Base-by-base conservation (phyloP, 495 filamentous ascomycete genomes). In the Aspergillus heteromorphus region DNA sequence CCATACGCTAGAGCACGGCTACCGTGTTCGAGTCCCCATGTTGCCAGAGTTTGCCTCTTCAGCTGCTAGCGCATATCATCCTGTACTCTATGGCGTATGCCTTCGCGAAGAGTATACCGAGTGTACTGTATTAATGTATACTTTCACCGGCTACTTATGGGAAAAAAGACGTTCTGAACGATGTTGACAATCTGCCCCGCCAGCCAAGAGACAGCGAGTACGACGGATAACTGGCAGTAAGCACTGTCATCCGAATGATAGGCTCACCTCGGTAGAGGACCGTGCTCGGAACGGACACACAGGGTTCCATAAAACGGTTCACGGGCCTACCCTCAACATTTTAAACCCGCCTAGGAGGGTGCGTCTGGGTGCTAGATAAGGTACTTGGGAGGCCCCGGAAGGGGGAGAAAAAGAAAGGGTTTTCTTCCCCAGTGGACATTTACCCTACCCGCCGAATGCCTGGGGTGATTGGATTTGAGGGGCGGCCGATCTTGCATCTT, bases 271-370 rank as follows among this genome's bases (percentile, higher is more conserved):
- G 23, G 23, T 27, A 27, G 23, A 47, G 43, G 43, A 47, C 43
- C 17, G 21, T 29, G 43, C 43, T 27, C 43, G 27, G 14, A n/a
- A 47, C 14, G 21, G 27, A 9, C 23, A 2, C 43, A 29, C 43
- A 47, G 43, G 43, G 43, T 6, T 14, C 27, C 43, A 29, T 27
- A 47, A 16, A 47, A 47, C 43, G 43, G 43, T 47, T 47, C 43
- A 47, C 43, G 43, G 43, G 17, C 43, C 43, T 29, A 30, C 43
- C 13, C 14, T n/a, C n/a, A 16, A 47, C 27, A 19, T 47, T 47
- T 47, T 2, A 29, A 47, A 47, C 7, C 16, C 4, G 43, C 9
- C 43, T 47, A 29, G 43, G 21, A 27, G 21, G 23, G 40, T 11
- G 40, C 40, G 40, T 18, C 18, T 2, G 40, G 40, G 43, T 27